These are phyloP conservation scores for Mycena albidolilacea DNA, from an alignment of 768 basidiomycete genomes.

Conservation along the genomic window DNA sequence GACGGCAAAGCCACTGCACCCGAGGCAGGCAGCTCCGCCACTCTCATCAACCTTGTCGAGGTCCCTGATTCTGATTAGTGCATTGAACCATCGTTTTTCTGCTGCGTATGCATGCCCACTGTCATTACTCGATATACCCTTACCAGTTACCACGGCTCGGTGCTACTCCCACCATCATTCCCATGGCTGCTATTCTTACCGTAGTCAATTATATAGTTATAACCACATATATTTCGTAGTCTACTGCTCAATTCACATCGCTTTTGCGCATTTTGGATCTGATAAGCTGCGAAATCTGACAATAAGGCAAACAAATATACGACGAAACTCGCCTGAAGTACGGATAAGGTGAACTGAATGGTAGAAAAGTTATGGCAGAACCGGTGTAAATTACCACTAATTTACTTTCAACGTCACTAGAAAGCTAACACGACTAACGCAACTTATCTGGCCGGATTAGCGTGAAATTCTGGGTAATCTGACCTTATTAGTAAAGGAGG, in stretches of 20 bases:
- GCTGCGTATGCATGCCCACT: not conserved
- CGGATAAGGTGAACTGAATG: not conserved
- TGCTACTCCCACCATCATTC: too few relatives aligned
- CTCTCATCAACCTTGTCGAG: constrained; percentile 2
- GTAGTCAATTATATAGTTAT: too few relatives aligned
- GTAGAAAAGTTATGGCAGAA: not conserved
- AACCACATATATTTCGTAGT: not conserved
- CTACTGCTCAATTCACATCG: not conserved
- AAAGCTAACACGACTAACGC: not conserved
- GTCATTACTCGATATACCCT: not conserved
- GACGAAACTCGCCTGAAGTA: too few relatives aligned
- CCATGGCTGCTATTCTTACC: too few relatives aligned
- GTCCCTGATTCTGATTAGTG: not conserved
- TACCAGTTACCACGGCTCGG: too few relatives aligned
- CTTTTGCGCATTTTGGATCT: not conserved
- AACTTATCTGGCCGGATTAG: not conserved
- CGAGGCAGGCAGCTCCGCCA: not conserved
- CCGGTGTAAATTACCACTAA: not conserved
- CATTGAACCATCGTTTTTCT: not conserved
- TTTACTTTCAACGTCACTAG: too few relatives aligned
- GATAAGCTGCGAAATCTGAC: not conserved
- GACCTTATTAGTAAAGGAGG: too few relatives aligned
- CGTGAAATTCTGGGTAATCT: too few relatives aligned
- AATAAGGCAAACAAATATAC: not conserved
- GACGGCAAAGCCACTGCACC: not conserved